These are phyloP conservation scores for Nymphaea colorata DNA, from an alignment of 164 flowering plant genomes.

Conservation along the genomic window DNA sequence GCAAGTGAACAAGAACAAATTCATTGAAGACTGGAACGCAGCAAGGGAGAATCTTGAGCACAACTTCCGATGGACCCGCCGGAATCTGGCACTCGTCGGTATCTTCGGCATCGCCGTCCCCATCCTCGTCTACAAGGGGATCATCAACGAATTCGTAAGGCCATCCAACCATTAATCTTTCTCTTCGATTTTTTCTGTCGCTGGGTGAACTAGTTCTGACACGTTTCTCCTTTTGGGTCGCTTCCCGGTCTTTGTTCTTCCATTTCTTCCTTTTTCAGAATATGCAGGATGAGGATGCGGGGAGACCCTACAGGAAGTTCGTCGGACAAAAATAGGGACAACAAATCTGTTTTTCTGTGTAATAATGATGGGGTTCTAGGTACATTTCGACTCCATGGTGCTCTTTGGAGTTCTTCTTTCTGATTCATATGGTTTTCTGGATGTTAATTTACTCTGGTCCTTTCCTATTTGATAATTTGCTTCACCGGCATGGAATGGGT, in stretches of 20 bases:
- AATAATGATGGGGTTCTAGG: slow-evolving; percentile 21
- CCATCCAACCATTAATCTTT: background rate
- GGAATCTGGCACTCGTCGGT: slow-evolving; percentile 65
- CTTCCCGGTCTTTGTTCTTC: background rate
- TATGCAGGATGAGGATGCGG: slow-evolving; percentile 89
- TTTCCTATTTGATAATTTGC: too few relatives aligned
- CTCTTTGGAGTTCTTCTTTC: background rate
- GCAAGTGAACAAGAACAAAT: slow-evolving; percentile 71
- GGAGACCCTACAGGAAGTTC: slow-evolving; percentile 69
- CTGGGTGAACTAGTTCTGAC: background rate
- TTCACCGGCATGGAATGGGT: too few relatives aligned
- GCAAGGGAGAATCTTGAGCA: slow-evolving; percentile 73
- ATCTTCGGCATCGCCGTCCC: slow-evolving; percentile 84
- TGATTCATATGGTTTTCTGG: too few relatives aligned
- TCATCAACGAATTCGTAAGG: slow-evolving; percentile 71
- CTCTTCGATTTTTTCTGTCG: background rate
- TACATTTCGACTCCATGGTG: background rate
- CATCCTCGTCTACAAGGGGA: slow-evolving; percentile 68
- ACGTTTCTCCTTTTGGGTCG: background rate
- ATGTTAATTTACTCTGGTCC: too few relatives aligned
- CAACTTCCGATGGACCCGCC: slow-evolving; percentile 85
- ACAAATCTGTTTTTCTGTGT: background rate
- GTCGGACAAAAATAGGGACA: slow-evolving; percentile 14
- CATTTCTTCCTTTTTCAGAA: slow-evolving; percentile 36
- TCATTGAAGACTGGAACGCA: slow-evolving; percentile 66